These are phyloP conservation scores for Jackrogersella multiformis DNA, from an alignment of 495 filamentous ascomycete genomes.

Conservation along the genomic window DNA sequence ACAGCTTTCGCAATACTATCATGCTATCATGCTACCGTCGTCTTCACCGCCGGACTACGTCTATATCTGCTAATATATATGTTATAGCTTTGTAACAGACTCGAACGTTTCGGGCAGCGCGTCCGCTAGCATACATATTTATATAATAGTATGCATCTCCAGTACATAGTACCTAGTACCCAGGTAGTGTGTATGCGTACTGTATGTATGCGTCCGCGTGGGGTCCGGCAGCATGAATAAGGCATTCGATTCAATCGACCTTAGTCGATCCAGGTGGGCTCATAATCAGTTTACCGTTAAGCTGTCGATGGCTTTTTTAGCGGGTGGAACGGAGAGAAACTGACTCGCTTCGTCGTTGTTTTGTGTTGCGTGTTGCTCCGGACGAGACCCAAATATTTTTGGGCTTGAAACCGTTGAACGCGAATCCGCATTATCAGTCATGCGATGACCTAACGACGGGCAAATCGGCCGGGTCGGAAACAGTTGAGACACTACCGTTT, in stretches of 20 bases:
- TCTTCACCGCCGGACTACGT: slow-evolving; percentile 30
- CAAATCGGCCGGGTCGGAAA: slow-evolving; percentile 33
- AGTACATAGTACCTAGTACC: too few species aligned
- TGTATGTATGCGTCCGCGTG: slow-evolving; percentile 22
- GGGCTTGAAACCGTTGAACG: slow-evolving; percentile 38
- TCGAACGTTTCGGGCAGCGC: slow-evolving; percentile 33
- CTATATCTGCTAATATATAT: slow-evolving; percentile 29
- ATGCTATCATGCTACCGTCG: too few species aligned
- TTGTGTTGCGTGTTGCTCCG: slow-evolving; percentile 22
- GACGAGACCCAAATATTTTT: slow-evolving; percentile 34
- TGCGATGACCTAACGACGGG: slow-evolving; percentile 33
- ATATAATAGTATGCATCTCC: too few species aligned
- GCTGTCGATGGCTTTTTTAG: neutral
- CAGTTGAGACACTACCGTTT: slow-evolving; percentile 32
- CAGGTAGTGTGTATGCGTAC: too few species aligned
- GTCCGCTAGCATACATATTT: slow-evolving; percentile 2
- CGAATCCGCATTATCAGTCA: slow-evolving; percentile 37
- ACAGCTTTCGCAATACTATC: slow-evolving; percentile 7
- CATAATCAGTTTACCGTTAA: slow-evolving; percentile 1
- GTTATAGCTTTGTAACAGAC: slow-evolving; percentile 32
- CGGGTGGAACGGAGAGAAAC: slow-evolving; percentile 10
- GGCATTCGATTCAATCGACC: slow-evolving; percentile 29
- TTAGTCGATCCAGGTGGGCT: slow-evolving; percentile 1
- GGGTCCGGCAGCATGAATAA: slow-evolving; percentile 19
- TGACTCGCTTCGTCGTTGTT: slow-evolving; percentile 29